Base-by-base conservation (phyloP, 352 stramenopile genomes). In the Phytophthora brassicae region DNA sequence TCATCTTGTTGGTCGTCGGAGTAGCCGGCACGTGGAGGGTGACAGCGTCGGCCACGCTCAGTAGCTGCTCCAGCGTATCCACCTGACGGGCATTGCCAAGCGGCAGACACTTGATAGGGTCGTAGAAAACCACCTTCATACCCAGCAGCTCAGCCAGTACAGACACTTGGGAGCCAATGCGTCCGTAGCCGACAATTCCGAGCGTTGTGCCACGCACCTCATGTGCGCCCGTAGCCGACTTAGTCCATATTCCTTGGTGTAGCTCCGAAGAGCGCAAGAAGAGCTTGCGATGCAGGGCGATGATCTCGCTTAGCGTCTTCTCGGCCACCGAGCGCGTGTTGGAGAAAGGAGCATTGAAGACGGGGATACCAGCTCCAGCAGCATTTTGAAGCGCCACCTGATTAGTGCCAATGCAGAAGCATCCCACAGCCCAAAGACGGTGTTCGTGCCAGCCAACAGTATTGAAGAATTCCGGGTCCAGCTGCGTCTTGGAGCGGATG, bases 21-120 rank as follows among this genome's bases (percentile, higher is more conserved):
- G 96, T 98, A 55, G 97, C 97, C 2, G 96, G 96, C 55, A 98
- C 94, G 68, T 99, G 97, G n/a, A 99, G 78, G 20, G 87, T 96
- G 44, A 98, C 91, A 46, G 95, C 97, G 67, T 99, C 95, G 13
- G 92, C 84, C 47, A 86, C 71, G 5, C 67, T 62, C 2, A 98
- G 79, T 46, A 97, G 77, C 44, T 96, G 80, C 39, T 94, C 74
- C 6, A 97, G 74, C 26, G 80, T 84, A 24, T 97, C 80, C 22
- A 95, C 84, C 56, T 97, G 88, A 45, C 83, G 88, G 12, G 78
- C 89, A 61, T 86, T 94, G 22, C 72, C 83, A 6, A 86, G 71
- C 13, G 73, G 92, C 51, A 84, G 70, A 68, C 72, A 91, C 74
- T 88, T 93, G 55, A 97, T 89, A 0, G 92, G 92, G 70, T 98